Evolutionary conservation across 1,284 basidiomycete genomes (phyloP).

Genomic region (Cystobasidium pallidum): DNA sequence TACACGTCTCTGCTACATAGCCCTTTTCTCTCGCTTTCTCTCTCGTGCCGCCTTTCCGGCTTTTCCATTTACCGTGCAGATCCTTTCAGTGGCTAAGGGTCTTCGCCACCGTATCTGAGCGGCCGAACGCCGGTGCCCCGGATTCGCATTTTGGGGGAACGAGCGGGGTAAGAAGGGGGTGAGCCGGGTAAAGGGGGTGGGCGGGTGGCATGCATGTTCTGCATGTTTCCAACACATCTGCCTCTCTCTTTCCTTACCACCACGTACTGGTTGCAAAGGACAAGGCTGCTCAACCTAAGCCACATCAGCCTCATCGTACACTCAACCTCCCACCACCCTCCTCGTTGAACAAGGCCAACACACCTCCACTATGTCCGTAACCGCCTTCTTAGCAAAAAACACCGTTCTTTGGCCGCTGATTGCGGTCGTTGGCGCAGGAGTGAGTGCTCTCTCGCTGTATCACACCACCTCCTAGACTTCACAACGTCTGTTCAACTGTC

Average conservation of each 20-base stretch:
- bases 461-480: no score
- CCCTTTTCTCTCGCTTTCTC: no score
- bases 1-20: no score
- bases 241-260: not conserved
- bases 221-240: no score
- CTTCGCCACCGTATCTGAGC: not conserved
- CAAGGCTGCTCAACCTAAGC: no score
- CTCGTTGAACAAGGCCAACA: no score
- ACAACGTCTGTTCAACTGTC: not conserved
- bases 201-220: no score
- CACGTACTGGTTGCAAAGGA: not conserved
- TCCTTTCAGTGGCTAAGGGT: not conserved
- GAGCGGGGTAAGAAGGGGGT: conserved; percentile 6
- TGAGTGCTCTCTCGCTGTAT: no score
- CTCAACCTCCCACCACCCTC: no score
- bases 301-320: not conserved
- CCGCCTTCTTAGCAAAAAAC: conserved; percentile 32
- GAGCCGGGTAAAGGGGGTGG: not conserved
- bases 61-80: not conserved
- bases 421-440: conserved; percentile 34
- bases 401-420: conserved; percentile 38
- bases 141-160: conserved; percentile 9
- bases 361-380: not conserved
- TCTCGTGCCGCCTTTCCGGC: not conserved
- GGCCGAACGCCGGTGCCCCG: not conserved